Base-by-base conservation (phyloP, 495 filamentous ascomycete species). In the Cairneyella variabilis region DNA sequence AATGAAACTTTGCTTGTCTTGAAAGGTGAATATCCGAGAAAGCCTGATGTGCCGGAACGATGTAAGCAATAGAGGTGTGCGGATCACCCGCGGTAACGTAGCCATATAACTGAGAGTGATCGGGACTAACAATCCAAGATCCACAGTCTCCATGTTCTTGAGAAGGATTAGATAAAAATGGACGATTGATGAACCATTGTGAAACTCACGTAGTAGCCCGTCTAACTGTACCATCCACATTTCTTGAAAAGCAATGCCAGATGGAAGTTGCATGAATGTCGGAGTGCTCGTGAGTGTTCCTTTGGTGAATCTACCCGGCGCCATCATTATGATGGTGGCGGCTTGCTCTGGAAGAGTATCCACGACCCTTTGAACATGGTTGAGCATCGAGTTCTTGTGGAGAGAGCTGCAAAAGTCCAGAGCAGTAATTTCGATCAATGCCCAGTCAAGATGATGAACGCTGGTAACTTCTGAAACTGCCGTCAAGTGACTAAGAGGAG, bases 91-190 rank as follows among this genome's bases (percentile, higher is more conserved):
- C 51, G 1, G 58, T 36, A 27, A 69, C 50, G 38, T 63, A 55
- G 14, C 64, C 66, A 34, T 61, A 65, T 8, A 65, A 30, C n/a
- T 36, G 34, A 4, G 56, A 60, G 7, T 40, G 56, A 16, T 49
- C 39, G 20, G 44, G 30, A 48, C 64, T 60, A 12, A 65, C 14
- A 10, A 69, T 56, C 44, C 55, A 53, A 26, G 60, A 57, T 6
- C 66, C 66, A 36, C 51, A 65, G 37, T 66, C 64, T 1, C 66
- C 62, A 16, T 10, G 45, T 20, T 20, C 53, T 56, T n/a, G 28
- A 32, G 28, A 9, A 32, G 6, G 28, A n/a, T 32, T 32, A 32
- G 28, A 32, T 7, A 32, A 32, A 14, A 6, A 32, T 32, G n/a
- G 12, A 4, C 22, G 39, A 10, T 42, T 5, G 4, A 7, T 6